Evolutionary conservation across 257 asterid species (phyloP).

Genomic region (Capsicum pubescens): DNA sequence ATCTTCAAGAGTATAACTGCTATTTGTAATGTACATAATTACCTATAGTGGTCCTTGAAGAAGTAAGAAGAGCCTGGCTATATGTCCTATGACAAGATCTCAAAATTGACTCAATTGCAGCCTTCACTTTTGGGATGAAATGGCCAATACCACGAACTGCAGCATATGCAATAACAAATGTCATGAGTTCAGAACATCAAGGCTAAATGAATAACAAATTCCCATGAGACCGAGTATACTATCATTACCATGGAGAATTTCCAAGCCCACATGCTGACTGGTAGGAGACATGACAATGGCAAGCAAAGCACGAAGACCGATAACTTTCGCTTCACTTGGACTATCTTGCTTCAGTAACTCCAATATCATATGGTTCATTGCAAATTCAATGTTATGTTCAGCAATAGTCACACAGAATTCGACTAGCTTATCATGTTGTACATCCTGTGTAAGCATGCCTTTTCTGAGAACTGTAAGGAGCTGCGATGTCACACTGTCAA

Average conservation of each 20-base stretch:
- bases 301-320: conserved; percentile 98
- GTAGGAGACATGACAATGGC: conserved; percentile 98
- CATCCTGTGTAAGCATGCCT: conserved; percentile 97
- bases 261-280: conserved; percentile 93
- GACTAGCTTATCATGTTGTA: conserved; percentile 96
- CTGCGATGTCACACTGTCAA: conserved; percentile 97
- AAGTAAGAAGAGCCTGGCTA: conserved; percentile 93
- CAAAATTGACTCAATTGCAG: conserved; percentile 90
- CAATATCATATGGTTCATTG: conserved; percentile 92
- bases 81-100: conserved; percentile 88
- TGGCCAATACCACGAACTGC: conserved; percentile 96
- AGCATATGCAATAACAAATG: conserved; percentile 34
- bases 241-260: conserved; percentile 87
- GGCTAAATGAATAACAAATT: conserved; percentile 29
- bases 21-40: conserved; percentile 39
- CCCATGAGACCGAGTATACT: conserved; percentile 37
- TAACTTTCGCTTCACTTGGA: conserved; percentile 96
- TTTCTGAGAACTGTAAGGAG: conserved; percentile 89
- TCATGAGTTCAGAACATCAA: conserved; percentile 26
- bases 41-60: conserved; percentile 97
- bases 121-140: conserved; percentile 95
- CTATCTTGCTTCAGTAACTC: conserved; percentile 97
- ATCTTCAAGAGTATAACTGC: conserved; percentile 27
- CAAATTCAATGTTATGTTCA: conserved; percentile 98
- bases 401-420: conserved; percentile 98